Evolutionary conservation across 2,329 filamentous ascomycete genomes (phyloP).

Genomic region (Fusarium stilboides): DNA sequence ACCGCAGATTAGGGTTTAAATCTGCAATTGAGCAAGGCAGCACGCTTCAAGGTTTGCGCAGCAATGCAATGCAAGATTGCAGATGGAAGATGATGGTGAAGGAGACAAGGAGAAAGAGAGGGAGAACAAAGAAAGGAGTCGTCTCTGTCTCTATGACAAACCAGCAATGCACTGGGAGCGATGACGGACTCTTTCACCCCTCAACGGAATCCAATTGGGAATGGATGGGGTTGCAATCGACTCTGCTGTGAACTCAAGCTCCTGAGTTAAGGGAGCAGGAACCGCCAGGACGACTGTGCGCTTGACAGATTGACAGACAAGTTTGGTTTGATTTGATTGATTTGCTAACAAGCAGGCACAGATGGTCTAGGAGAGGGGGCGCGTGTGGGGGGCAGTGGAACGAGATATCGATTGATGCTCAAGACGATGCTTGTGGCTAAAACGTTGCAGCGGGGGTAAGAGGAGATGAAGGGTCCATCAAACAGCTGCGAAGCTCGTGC

Average conservation of each 20-base stretch:
- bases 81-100: constrained; percentile 7
- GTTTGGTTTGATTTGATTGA: constrained; percentile 21
- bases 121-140: constrained; percentile 21
- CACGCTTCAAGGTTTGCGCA: constrained; percentile 15
- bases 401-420: constrained; percentile 51
- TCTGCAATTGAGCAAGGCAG: constrained; percentile 13
- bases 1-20: constrained; percentile 16
- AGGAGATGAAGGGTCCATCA: constrained; percentile 34
- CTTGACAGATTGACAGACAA: constrained; percentile 15
- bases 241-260: constrained; percentile 10
- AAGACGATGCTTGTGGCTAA: constrained; percentile 32
- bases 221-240: constrained; percentile 43
- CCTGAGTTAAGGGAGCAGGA: constrained; percentile 26
- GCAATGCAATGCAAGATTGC: constrained; percentile 31
- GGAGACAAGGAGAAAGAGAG: constrained; percentile 8
- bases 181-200: constrained; percentile 19
- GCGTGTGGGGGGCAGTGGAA: constrained; percentile 47
- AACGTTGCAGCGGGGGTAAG: constrained; percentile 24
- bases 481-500: constrained; percentile 27
- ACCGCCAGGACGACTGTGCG: constrained; percentile 31
- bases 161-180: constrained; percentile 22
- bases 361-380: constrained; percentile 27
- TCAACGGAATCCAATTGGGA: constrained; percentile 42
- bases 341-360: constrained; percentile 35
- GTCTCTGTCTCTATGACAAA: constrained; percentile 27